These are phyloP conservation scores for Penicillium maclennaniae DNA, from an alignment of 495 filamentous ascomycete species.

Conservation along the genomic window DNA sequence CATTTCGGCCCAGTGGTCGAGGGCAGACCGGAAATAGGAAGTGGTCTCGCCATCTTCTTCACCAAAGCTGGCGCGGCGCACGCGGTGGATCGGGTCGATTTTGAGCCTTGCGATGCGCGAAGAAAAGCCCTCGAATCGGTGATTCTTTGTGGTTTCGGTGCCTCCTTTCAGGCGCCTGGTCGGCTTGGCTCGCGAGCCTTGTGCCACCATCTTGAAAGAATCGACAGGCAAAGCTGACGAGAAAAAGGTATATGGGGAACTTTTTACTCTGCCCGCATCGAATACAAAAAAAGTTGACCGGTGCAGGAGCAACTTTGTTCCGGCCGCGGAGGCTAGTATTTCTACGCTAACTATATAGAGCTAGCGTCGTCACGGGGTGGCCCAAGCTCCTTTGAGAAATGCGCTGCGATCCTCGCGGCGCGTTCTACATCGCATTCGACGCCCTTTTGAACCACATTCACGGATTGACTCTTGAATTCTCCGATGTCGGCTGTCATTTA, in stretches of 20 bases:
- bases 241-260: conserved; percentile 21
- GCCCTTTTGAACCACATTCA: background rate
- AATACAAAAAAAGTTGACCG: conserved; percentile 48
- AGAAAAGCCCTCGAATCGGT: conserved; percentile 89
- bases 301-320: conserved; percentile 33
- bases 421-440: background rate
- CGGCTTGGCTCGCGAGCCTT: conserved; percentile 62
- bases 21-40: conserved; percentile 76
- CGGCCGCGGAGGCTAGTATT: conserved; percentile 28
- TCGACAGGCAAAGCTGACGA: conserved; percentile 29
- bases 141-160: conserved; percentile 72
- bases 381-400: conserved; percentile 35
- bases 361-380: conserved; percentile 35
- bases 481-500: background rate
- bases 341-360: conserved; percentile 3
- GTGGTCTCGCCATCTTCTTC: conserved; percentile 65
- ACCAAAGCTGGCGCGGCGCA: conserved; percentile 73
- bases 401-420: conserved; percentile 6
- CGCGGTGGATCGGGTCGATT: conserved; percentile 86
- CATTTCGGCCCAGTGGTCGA: conserved; percentile 86
- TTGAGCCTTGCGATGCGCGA: conserved; percentile 88
- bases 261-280: conserved; percentile 25
- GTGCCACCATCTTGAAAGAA: conserved; percentile 48
- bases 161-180: conserved; percentile 56
- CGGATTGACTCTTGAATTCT: background rate